Percentiles rank a stretch among this genome's conserved stretches.
Conservation (phyloP, 148 eudicot species). For the Vaccinium myrtillus region DNA sequence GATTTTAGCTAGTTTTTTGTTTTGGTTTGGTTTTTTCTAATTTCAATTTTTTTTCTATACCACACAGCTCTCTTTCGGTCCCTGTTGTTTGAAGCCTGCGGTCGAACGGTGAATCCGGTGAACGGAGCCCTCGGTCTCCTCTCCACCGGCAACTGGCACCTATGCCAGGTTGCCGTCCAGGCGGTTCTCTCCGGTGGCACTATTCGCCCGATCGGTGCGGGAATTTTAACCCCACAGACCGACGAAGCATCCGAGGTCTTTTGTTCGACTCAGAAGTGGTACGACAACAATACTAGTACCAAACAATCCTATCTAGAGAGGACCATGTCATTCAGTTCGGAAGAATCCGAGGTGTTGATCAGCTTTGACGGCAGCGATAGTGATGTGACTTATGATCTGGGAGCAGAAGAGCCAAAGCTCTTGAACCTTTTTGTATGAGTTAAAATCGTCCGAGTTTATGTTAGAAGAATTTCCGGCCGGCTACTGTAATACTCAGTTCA, state of each 20-base stretch:
- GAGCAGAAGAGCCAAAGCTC: slow-evolving; percentile 25
- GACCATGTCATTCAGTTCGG: slow-evolving; percentile 59
- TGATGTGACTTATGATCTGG: neutral
- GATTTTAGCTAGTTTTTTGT: too few relatives aligned
- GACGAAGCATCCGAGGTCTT: slow-evolving; percentile 41
- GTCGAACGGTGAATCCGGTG: slow-evolving; percentile 79
- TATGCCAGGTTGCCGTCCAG: slow-evolving; percentile 68
- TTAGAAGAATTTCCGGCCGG: neutral
- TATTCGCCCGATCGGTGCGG: slow-evolving; percentile 38
- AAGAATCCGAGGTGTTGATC: slow-evolving; percentile 60
- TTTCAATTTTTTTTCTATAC: neutral
- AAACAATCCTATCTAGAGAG: slow-evolving; percentile 25
- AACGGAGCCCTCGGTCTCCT: slow-evolving; percentile 71
- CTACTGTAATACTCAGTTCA: neutral
- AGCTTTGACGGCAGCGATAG: slow-evolving; percentile 39
- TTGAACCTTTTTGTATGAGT: slow-evolving; percentile 38
- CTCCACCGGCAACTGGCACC: slow-evolving; percentile 73
- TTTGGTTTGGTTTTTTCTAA: neutral
- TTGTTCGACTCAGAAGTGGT: slow-evolving; percentile 16
- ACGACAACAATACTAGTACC: neutral
- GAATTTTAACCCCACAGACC: slow-evolving; percentile 31
- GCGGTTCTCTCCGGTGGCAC: slow-evolving; percentile 68
- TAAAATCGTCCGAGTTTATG: neutral
- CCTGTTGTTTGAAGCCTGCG: slow-evolving; percentile 64
- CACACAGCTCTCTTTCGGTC: slow-evolving; percentile 62